Conservation (phyloP, 2,329 filamentous ascomycete genomes). For the Sporothrix pseudoabietina region DNA sequence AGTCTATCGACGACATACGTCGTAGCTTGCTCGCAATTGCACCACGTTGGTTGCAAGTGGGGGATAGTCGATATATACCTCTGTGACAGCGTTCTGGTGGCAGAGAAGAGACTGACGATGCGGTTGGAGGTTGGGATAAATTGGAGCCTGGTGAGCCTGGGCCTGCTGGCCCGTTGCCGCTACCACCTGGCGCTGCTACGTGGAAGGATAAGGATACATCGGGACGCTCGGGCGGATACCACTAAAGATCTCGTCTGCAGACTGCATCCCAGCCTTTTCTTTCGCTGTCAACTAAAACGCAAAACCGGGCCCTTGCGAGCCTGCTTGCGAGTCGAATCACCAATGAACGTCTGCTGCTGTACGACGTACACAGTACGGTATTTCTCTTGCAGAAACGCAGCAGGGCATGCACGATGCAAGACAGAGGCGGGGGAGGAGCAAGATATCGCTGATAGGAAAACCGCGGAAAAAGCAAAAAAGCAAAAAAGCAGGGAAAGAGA, state of each 20-base stretch:
- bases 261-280: neutral
- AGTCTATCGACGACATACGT: neutral
- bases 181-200: conserved; percentile 2
- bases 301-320: neutral
- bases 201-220: conserved; percentile 2
- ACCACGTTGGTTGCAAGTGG: conserved; percentile 8
- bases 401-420: conserved; percentile 17
- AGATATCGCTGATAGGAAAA: neutral
- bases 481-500: neutral
- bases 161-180: neutral
- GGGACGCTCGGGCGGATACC: conserved; percentile 12
- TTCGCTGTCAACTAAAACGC: neutral
- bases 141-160: neutral
- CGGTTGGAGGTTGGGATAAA: conserved; percentile 1
- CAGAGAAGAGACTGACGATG: neutral
- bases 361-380: too few relatives aligned
- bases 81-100: neutral
- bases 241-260: neutral
- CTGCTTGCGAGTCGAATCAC: neutral
- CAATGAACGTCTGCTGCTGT: neutral
- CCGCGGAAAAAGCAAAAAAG: neutral
- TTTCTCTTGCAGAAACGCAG: neutral
- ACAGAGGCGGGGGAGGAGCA: neutral
- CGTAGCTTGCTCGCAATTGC: neutral
- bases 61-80: neutral